Conservation (phyloP, 2,329 filamentous ascomycete species). For the Balansia obtecta region DNA sequence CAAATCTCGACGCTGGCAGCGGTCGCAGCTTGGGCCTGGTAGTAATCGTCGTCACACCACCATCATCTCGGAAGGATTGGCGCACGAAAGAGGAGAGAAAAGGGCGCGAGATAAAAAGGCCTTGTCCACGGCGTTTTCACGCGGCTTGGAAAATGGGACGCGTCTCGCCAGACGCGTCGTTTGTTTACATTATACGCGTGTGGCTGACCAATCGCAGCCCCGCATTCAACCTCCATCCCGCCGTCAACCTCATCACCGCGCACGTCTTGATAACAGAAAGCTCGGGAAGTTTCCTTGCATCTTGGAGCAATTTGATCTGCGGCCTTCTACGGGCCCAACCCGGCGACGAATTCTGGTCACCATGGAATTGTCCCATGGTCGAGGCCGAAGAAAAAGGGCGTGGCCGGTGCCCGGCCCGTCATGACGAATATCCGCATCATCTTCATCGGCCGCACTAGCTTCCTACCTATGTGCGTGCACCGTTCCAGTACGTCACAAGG, state of each 20-base stretch:
- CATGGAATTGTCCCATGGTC: neutral
- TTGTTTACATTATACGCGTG: conserved; percentile 6
- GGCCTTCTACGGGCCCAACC: neutral
- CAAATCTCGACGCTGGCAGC: neutral
- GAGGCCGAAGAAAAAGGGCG: no score
- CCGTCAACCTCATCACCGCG: neutral
- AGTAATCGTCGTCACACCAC: neutral
- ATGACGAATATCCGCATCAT: neutral
- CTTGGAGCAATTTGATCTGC: neutral
- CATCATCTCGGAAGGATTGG: neutral
- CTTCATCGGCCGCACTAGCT: neutral
- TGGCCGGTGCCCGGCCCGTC: neutral
- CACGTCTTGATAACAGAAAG: neutral
- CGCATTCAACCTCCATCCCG: neutral
- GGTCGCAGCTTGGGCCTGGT: neutral
- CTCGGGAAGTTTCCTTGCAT: neutral
- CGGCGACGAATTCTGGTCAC: neutral
- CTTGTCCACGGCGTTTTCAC: neutral
- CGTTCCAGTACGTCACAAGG: neutral
- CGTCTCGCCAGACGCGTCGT: conserved; percentile 4
- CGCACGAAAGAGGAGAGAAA: neutral
- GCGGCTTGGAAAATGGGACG: neutral
- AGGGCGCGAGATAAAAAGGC: no score
- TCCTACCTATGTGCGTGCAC: neutral
- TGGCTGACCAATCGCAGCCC: conserved; percentile 1